phyloP scores from a whole-genome alignment of 2,329 filamentous ascomycete genomes.

The Didymella keratinophila region DNA sequence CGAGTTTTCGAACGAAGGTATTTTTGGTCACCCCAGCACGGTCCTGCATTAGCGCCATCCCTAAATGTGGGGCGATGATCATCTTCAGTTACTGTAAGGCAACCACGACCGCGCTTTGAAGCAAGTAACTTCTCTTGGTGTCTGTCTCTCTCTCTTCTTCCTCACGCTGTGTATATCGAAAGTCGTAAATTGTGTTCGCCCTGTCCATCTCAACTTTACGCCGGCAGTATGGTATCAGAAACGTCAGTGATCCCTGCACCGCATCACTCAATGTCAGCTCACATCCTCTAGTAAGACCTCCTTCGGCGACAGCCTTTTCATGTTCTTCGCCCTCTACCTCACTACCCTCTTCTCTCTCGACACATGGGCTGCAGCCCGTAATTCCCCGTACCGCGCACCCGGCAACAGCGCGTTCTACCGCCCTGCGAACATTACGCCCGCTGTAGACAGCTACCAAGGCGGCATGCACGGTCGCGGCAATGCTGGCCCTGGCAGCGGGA shows the following conservation, averaged over 20 bases:
- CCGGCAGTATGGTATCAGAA: slow-evolving; percentile 9
- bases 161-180: neutral
- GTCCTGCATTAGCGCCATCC: slow-evolving; percentile 22
- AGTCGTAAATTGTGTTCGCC: too few species aligned
- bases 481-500: slow-evolving; percentile 27
- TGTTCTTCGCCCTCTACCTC: slow-evolving; percentile 50
- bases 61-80: slow-evolving; percentile 11
- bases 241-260: slow-evolving; percentile 4
- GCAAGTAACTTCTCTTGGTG: neutral
- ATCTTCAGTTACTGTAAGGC: slow-evolving; percentile 10
- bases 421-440: slow-evolving; percentile 28
- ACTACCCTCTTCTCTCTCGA: slow-evolving; percentile 52
- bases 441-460: slow-evolving; percentile 41
- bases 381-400: slow-evolving; percentile 43
- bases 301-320: slow-evolving; percentile 31
- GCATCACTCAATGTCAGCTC: neutral
- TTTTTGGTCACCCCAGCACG: slow-evolving; percentile 22
- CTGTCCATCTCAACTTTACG: neutral
- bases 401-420: slow-evolving; percentile 33
- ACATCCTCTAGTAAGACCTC: slow-evolving; percentile 17
- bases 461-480: slow-evolving; percentile 42
- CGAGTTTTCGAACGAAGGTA: slow-evolving; percentile 14
- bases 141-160: neutral
- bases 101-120: slow-evolving; percentile 10
- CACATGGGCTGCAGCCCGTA: slow-evolving; percentile 46